A percentile compares a stretch with the other conserved stretches of the same genome.
Evolutionary conservation across 2,329 filamentous ascomycete species (phyloP).

Genomic region (Tolypocladium ophioglossoides): DNA sequence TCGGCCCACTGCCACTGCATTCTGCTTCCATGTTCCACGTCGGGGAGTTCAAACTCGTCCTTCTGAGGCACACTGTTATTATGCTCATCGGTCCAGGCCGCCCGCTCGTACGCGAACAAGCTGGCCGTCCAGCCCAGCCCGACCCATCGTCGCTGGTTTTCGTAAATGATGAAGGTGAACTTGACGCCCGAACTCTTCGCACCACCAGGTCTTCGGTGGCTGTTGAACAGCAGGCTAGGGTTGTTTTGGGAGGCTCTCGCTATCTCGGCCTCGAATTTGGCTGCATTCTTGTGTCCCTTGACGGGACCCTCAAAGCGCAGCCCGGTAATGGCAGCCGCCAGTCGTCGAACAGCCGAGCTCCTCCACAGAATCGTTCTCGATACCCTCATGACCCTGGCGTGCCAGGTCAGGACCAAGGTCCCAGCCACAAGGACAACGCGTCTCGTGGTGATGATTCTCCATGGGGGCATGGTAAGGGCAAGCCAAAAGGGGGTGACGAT

Average conservation of each 20-base stretch:
- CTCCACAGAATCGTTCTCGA: slow-evolving; percentile 85
- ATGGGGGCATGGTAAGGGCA: slow-evolving; percentile 66
- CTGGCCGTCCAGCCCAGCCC: slow-evolving; percentile 91
- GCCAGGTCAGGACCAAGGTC: slow-evolving; percentile 82
- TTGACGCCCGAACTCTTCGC: slow-evolving; percentile 68
- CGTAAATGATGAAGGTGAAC: slow-evolving; percentile 93
- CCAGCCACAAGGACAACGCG: slow-evolving; percentile 78
- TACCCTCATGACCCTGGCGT: slow-evolving; percentile 76
- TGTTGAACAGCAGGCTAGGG: slow-evolving; percentile 16
- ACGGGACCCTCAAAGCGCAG: slow-evolving; percentile 54
- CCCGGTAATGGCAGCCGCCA: slow-evolving; percentile 67
- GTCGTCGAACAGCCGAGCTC: slow-evolving; percentile 60
- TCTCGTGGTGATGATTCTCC: slow-evolving; percentile 77
- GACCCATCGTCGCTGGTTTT: slow-evolving; percentile 93
- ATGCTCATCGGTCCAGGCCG: slow-evolving; percentile 93
- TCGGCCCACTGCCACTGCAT: slow-evolving; percentile 68
- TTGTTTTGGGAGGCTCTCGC: slow-evolving; percentile 12
- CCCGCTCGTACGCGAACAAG: slow-evolving; percentile 80
- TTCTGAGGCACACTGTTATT: slow-evolving; percentile 69
- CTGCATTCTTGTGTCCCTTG: slow-evolving; percentile 18
- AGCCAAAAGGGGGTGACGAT: slow-evolving; percentile 87
- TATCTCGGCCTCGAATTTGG: neutral
- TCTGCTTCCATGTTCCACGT: slow-evolving; percentile 47
- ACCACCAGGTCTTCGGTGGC: slow-evolving; percentile 19
- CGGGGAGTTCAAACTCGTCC: slow-evolving; percentile 55